These are phyloP conservation scores for Ceratocystis lukuohia DNA, from an alignment of 2,329 filamentous ascomycete genomes.

Conservation along the genomic window DNA sequence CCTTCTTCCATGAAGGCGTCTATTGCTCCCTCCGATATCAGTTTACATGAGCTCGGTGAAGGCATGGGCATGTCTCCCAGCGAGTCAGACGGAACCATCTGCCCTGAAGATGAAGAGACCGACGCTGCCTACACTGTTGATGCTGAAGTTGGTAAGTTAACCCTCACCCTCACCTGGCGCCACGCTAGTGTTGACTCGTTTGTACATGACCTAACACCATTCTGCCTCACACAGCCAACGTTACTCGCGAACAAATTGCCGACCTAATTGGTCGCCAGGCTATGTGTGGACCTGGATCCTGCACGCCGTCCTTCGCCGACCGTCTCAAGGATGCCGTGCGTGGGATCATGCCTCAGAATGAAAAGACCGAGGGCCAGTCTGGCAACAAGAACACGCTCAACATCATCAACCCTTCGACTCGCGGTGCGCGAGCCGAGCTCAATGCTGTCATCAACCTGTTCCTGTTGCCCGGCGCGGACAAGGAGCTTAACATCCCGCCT, in stretches of 20 bases:
- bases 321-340: constrained; percentile 22
- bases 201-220: neutral
- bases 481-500: constrained; percentile 36
- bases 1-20: constrained; percentile 18
- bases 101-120: constrained; percentile 25
- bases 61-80: constrained; percentile 7
- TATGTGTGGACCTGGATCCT: constrained; percentile 18
- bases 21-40: constrained; percentile 16
- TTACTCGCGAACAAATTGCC: constrained; percentile 18
- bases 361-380: constrained; percentile 12
- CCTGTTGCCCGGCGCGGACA: constrained; percentile 30
- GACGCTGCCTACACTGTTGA: constrained; percentile 25
- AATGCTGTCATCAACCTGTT: constrained; percentile 31
- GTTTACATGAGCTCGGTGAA: constrained; percentile 12
- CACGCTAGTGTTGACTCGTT: neutral
- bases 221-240: constrained; percentile 12
- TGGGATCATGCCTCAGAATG: constrained; percentile 19
- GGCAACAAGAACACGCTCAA: constrained; percentile 19
- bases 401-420: constrained; percentile 16
- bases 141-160: constrained; percentile 26
- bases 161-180: no score
- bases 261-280: constrained; percentile 19
- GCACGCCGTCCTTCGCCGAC: constrained; percentile 19
- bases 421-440: constrained; percentile 26
- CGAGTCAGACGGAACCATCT: constrained; percentile 14